These are phyloP conservation scores for Madurella fahalii DNA, from an alignment of 2,329 filamentous ascomycete species.

Conservation along the genomic window DNA sequence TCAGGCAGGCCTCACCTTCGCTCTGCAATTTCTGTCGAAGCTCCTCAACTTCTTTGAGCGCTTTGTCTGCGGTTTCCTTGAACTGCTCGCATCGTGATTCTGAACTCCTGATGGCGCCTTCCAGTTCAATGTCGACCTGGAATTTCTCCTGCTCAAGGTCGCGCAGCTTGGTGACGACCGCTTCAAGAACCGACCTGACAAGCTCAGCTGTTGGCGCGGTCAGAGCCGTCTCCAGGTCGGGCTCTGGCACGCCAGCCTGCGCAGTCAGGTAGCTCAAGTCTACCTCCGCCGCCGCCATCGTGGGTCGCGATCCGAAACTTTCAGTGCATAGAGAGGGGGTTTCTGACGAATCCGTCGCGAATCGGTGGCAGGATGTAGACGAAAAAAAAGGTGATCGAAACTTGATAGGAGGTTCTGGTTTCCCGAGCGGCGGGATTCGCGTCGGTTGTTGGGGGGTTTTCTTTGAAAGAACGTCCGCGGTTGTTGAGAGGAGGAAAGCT, in stretches of 20 bases:
- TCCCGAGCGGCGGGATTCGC: neutral
- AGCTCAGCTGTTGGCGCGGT: constrained; percentile 73
- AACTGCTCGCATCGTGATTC: constrained; percentile 79
- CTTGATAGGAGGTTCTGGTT: neutral
- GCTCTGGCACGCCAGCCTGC: constrained; percentile 65
- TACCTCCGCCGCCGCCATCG: constrained; percentile 58
- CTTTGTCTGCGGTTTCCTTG: constrained; percentile 77
- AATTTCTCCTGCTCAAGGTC: constrained; percentile 87
- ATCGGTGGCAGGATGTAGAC: neutral
- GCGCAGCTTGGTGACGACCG: constrained; percentile 72
- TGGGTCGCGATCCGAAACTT: constrained; percentile 26
- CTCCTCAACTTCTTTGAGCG: constrained; percentile 77
- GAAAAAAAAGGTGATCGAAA: neutral
- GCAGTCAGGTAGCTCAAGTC: constrained; percentile 70
- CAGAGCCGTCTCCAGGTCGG: constrained; percentile 56
- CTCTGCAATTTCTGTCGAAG: constrained; percentile 75
- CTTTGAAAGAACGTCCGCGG: neutral
- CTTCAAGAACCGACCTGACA: constrained; percentile 68
- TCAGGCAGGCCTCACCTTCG: constrained; percentile 57
- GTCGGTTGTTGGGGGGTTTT: constrained; percentile 6
- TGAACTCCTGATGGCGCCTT: constrained; percentile 78
- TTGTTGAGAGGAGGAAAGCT: constrained; percentile 3
- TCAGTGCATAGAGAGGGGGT: constrained; percentile 20
- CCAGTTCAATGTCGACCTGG: constrained; percentile 84
- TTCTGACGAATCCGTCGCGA: neutral